Conservation (phyloP, 129 eudicot genomes). For the Artemisia argyi region DNA sequence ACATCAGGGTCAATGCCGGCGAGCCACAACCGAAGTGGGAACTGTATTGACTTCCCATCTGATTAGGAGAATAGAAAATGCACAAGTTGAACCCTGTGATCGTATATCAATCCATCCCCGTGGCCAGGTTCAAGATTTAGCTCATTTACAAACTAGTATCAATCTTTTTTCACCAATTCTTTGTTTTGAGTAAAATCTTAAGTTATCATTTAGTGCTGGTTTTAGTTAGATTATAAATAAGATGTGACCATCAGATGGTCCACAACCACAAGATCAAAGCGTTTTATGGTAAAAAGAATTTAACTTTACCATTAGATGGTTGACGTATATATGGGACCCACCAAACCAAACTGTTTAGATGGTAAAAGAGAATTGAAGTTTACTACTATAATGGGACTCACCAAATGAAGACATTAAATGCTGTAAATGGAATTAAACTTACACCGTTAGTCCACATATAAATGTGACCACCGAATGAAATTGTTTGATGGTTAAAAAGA, state of each 20-base stretch:
- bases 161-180: conserved; percentile 5
- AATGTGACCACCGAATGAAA: not conserved
- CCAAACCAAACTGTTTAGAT: not conserved
- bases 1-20: conserved; percentile 86
- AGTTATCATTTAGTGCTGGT: not conserved
- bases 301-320: too few species aligned
- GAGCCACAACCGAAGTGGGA: conserved; percentile 87
- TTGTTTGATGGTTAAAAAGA: not conserved
- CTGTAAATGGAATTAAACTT: too few species aligned
- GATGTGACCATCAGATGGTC: not conserved
- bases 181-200: not conserved
- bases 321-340: too few species aligned
- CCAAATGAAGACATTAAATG: too few species aligned
- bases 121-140: conserved; percentile 57
- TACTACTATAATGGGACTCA: too few species aligned
- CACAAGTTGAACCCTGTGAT: conserved; percentile 76
- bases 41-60: conserved; percentile 82
- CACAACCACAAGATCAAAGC: not conserved
- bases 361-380: too few species aligned
- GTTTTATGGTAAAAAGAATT: not conserved
- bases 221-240: not conserved
- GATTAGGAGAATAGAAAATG: conserved; percentile 64
- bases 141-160: not conserved
- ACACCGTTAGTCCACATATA: not conserved
- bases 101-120: conserved; percentile 89